A percentile compares a stretch with the other conserved stretches of the same genome.
phyloP scores from a whole-genome alignment of 305 asterid genomes.

The Solanum chacoense region DNA sequence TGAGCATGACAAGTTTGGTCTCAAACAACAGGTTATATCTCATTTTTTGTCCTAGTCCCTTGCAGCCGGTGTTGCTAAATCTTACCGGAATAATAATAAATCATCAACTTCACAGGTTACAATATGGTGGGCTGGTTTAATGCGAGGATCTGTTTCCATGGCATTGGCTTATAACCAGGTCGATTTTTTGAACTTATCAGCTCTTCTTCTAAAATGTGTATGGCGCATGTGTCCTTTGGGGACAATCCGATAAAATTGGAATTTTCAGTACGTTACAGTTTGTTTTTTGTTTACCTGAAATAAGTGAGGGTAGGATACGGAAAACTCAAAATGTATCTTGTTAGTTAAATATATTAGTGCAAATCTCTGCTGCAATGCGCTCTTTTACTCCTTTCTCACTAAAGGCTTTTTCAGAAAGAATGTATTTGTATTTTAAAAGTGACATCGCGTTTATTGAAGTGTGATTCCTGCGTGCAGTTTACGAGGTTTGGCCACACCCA shows the following conservation, averaged over 20 bases:
- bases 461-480: conserved; percentile 33
- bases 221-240: neutral
- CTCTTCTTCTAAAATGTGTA: neutral
- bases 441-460: neutral
- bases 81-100: neutral
- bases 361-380: neutral
- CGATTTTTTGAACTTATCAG: neutral
- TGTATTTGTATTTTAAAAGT: neutral
- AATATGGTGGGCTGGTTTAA: conserved; percentile 91
- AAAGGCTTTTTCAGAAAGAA: neutral
- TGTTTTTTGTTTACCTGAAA: neutral
- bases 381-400: neutral
- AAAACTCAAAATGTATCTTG: neutral
- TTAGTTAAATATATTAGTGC: neutral
- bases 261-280: neutral
- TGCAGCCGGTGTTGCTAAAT: neutral
- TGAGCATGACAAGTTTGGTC: conserved; percentile 21
- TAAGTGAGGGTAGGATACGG: neutral
- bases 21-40: conserved; percentile 49
- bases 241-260: neutral
- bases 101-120: conserved; percentile 29
- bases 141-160: conserved; percentile 86
- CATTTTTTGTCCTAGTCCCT: neutral
- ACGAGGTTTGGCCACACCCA: conserved; percentile 55
- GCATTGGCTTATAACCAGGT: conserved; percentile 89